Percentiles rank a stretch among this genome's conserved stretches.
Evolutionary conservation across 805 yeast species (phyloP).

Genomic region (Candida montana): DNA sequence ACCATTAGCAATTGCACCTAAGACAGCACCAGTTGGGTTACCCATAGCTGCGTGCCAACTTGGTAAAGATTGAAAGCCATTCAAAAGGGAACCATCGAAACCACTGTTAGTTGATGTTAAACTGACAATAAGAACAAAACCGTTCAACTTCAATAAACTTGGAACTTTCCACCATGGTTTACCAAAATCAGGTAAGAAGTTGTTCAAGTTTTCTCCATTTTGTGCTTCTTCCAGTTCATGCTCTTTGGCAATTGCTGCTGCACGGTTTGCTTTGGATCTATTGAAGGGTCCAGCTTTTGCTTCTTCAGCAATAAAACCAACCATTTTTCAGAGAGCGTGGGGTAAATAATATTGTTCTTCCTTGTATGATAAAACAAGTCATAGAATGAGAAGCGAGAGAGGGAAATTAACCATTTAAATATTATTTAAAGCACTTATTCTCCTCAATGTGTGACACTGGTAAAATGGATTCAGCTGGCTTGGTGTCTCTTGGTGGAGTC

Average conservation of each 20-base stretch:
- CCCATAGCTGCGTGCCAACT: constrained; percentile 36
- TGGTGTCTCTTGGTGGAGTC: no score
- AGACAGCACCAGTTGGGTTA: constrained; percentile 31
- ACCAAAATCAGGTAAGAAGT: neutral
- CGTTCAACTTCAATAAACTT: constrained; percentile 33
- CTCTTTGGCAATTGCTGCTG: neutral
- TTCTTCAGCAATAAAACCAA: constrained; percentile 7
- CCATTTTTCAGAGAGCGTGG: no score
- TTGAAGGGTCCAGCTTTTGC: constrained; percentile 2
- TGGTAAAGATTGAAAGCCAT: constrained; percentile 40
- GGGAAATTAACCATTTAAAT: no score
- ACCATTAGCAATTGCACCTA: constrained; percentile 39
- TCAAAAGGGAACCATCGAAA: constrained; percentile 44
- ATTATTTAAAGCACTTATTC: no score
- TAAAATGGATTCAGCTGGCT: no score
- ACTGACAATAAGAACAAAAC: constrained; percentile 35
- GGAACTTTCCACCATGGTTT: constrained; percentile 31
- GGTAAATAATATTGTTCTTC: no score
- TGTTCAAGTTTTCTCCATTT: neutral
- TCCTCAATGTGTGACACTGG: no score
- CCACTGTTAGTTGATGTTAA: constrained; percentile 43
- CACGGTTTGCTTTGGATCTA: constrained; percentile 1
- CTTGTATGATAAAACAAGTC: no score
- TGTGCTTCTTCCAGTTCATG: neutral
- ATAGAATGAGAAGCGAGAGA: no score